These are phyloP conservation scores for Noccaea bulbosa DNA, from an alignment of 345 rosid species.

Conservation along the genomic window DNA sequence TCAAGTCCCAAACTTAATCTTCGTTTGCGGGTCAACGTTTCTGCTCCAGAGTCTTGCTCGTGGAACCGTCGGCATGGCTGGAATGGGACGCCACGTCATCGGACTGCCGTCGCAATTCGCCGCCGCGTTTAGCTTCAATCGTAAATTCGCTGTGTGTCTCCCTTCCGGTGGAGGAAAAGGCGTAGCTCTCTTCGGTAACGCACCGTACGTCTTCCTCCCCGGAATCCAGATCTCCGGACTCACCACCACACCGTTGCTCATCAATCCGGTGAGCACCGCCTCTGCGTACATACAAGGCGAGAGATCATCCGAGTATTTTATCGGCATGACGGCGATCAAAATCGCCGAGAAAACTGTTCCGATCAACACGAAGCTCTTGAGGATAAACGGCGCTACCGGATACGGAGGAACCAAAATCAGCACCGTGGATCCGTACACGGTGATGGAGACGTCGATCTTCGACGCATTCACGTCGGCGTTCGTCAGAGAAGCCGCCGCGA, in stretches of 20 bases:
- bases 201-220: constrained; percentile 60
- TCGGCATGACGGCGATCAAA: no score
- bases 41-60: constrained; percentile 54
- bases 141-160: constrained; percentile 66
- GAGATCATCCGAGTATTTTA: no score
- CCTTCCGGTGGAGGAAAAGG: constrained; percentile 45
- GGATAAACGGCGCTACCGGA: no score
- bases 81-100: constrained; percentile 56
- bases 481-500: no score
- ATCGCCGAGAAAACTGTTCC: no score
- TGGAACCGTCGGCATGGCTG: constrained; percentile 61
- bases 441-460: no score
- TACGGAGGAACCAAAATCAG: no score
- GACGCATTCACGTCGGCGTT: no score
- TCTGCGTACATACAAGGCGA: no score
- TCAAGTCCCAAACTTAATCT: constrained; percentile 44
- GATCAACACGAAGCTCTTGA: no score
- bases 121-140: constrained; percentile 55
- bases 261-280: constrained; percentile 63
- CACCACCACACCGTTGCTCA: constrained; percentile 55
- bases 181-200: constrained; percentile 59
- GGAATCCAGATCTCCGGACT: constrained; percentile 53
- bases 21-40: constrained; percentile 52
- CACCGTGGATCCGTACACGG: no score
- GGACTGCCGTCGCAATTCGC: constrained; percentile 59